Percentiles rank a stretch among this genome's conserved stretches.
Conservation (phyloP, 2,329 filamentous ascomycete genomes). For the Penicillium occitanis region DNA sequence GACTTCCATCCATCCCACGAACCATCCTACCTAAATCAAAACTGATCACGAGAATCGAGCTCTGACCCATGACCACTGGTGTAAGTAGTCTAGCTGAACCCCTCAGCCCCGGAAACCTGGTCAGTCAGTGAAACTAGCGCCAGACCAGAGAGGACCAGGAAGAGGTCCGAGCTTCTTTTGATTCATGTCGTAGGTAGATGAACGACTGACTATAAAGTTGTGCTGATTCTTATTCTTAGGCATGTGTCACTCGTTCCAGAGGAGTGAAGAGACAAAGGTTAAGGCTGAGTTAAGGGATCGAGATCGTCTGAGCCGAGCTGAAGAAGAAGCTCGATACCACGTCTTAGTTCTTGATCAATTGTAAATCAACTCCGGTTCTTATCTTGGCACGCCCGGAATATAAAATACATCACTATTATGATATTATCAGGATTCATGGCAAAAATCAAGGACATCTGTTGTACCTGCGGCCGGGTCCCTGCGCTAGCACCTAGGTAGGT, state of each 20-base stretch:
- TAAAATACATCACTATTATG: neutral
- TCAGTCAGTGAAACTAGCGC: conserved; percentile 5
- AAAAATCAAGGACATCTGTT: neutral
- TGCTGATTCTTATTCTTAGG: neutral
- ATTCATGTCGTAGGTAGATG: neutral
- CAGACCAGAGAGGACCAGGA: neutral
- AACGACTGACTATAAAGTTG: neutral
- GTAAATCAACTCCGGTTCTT: neutral
- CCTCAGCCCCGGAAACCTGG: neutral
- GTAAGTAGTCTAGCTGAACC: neutral
- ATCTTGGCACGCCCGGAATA: neutral
- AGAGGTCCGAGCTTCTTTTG: conserved; percentile 1
- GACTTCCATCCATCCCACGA: neutral
- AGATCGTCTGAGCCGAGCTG: neutral
- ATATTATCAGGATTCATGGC: neutral
- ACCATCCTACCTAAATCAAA: neutral
- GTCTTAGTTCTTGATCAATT: too few relatives aligned
- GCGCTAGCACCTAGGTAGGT: conserved; percentile 5
- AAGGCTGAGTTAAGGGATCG: neutral
- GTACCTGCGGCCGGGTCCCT: conserved; percentile 16
- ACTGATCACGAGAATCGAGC: neutral
- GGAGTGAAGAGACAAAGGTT: neutral
- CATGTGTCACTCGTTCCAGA: neutral
- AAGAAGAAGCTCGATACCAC: neutral
- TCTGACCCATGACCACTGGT: neutral